Conservation (phyloP, 2,329 filamentous ascomycete species). For the Pseudogymnoascus sp. region DNA sequence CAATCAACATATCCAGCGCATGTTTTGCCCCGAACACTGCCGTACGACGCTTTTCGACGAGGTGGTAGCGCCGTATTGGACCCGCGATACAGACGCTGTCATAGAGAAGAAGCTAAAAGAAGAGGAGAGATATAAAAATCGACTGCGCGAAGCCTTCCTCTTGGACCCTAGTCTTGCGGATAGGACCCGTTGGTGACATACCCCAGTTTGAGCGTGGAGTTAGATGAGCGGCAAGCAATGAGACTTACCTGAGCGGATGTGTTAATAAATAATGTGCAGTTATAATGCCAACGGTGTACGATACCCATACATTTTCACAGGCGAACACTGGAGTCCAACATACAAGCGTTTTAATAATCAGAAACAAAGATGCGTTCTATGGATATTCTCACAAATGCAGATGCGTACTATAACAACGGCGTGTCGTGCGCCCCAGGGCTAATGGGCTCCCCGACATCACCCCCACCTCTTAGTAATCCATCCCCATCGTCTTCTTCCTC, state of each 20-base stretch:
- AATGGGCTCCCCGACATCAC: slow-evolving; percentile 21
- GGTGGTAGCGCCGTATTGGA: slow-evolving; percentile 13
- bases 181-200: background rate
- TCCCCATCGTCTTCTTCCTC: slow-evolving; percentile 34
- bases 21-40: slow-evolving; percentile 12
- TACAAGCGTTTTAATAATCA: background rate
- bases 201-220: background rate
- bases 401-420: slow-evolving; percentile 8
- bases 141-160: slow-evolving; percentile 8
- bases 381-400: background rate
- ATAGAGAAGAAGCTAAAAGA: slow-evolving; percentile 11
- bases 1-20: slow-evolving; percentile 17
- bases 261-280: background rate
- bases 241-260: background rate
- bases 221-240: background rate
- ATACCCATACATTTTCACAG: background rate
- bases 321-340: background rate
- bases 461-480: slow-evolving; percentile 34
- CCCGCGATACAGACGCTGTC: slow-evolving; percentile 3
- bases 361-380: background rate
- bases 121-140: slow-evolving; percentile 10
- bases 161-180: background rate
- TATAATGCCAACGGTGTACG: background rate
- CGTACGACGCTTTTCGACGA: slow-evolving; percentile 7
- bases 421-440: slow-evolving; percentile 1